These are phyloP conservation scores for Hypoxylon sp. DNA, from an alignment of 2,329 filamentous ascomycete genomes.

Conservation along the genomic window DNA sequence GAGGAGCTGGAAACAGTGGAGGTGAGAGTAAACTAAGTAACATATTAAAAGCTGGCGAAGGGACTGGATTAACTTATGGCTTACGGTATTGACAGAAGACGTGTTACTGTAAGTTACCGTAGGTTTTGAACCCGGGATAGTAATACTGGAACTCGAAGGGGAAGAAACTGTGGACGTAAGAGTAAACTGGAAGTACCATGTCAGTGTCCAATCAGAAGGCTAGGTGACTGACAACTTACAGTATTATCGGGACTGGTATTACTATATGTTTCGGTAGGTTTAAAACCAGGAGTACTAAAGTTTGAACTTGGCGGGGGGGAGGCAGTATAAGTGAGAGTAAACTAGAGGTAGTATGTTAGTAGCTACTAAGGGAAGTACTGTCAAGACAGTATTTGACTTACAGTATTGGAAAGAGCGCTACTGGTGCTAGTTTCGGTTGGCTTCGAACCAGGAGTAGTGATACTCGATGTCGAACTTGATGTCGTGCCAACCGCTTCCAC, in stretches of 20 bases:
- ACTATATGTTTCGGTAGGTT: conserved; percentile 34
- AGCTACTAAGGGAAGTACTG: background rate
- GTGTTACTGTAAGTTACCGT: background rate
- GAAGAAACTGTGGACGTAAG: background rate
- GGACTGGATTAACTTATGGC: background rate
- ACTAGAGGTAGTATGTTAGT: conserved; percentile 25
- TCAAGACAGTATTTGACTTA: conserved; percentile 12
- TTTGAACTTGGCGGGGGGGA: conserved; percentile 5
- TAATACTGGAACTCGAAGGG: background rate
- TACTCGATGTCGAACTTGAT: background rate
- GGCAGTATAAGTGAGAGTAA: conserved; percentile 12
- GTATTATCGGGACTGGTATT: conserved; percentile 31
- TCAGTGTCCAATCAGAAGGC: background rate
- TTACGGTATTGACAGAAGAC: background rate
- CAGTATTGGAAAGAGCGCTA: conserved; percentile 29
- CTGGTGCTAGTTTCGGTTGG: conserved; percentile 35
- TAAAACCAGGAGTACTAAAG: conserved; percentile 3
- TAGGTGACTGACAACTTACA: conserved; percentile 19
- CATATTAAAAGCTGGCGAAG: background rate
- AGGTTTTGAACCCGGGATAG: background rate
- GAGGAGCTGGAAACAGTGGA: background rate
- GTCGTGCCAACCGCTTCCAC: conserved; percentile 1
- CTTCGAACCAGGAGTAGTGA: conserved; percentile 9
- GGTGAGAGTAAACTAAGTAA: background rate
- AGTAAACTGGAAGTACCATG: background rate